Evolutionary conservation across 495 filamentous ascomycete genomes (phyloP).

Genomic region (Emericellopsis terricola): DNA sequence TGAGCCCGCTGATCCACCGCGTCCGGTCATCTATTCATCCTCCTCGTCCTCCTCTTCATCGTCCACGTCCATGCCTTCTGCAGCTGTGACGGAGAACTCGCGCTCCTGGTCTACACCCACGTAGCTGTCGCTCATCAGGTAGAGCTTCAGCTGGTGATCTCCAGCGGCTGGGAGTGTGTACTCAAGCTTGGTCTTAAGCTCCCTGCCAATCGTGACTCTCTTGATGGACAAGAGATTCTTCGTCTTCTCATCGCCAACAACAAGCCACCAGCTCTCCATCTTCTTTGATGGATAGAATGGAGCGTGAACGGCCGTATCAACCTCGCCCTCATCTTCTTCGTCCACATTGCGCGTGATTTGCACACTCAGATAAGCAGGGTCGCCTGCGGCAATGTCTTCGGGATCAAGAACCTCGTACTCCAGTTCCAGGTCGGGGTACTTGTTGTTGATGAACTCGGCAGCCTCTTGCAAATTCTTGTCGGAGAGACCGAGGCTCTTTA

Average conservation of each 20-base stretch:
- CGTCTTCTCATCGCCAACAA: constrained; percentile 79
- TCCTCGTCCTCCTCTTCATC: constrained; percentile 69
- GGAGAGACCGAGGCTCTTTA: constrained; percentile 61
- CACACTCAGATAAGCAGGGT: constrained; percentile 70
- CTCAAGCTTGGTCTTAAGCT: constrained; percentile 64
- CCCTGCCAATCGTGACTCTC: constrained; percentile 68
- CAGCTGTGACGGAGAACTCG: constrained; percentile 64
- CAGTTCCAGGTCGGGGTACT: constrained; percentile 86
- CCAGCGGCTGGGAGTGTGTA: constrained; percentile 75
- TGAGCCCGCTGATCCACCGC: too few species aligned
- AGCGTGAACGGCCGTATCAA: constrained; percentile 76
- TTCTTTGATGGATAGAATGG: constrained; percentile 88
- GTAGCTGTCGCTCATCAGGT: constrained; percentile 95
- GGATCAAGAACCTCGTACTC: constrained; percentile 72
- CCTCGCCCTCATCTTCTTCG: constrained; percentile 43
- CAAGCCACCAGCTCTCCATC: constrained; percentile 95
- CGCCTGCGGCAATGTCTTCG: constrained; percentile 59
- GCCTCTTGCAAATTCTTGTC: constrained; percentile 71
- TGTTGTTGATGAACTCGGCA: constrained; percentile 91
- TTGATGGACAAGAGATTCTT: constrained; percentile 85
- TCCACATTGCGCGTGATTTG: constrained; percentile 74
- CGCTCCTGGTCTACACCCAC: constrained; percentile 95
- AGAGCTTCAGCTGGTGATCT: constrained; percentile 74
- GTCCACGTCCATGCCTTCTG: constrained; percentile 91
- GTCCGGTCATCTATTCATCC: constrained; percentile 24